phyloP scores from a whole-genome alignment of 306 rosid species.

The Fagus crenata region DNA sequence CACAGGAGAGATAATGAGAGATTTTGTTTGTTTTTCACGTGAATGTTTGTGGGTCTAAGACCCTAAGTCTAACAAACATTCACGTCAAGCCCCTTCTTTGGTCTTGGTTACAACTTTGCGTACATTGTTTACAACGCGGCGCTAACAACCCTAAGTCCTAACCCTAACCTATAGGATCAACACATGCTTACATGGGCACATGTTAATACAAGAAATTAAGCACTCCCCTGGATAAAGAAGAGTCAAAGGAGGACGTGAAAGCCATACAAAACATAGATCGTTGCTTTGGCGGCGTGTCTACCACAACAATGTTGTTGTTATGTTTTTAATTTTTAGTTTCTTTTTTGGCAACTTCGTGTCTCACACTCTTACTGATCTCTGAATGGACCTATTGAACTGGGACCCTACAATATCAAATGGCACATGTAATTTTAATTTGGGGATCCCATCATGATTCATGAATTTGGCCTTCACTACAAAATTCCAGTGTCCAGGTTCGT shows the following conservation, averaged over 20 bases:
- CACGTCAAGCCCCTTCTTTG: constrained; percentile 23
- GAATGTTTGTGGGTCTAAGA: constrained; percentile 39
- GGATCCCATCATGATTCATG: too few relatives aligned
- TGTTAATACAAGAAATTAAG: not conserved
- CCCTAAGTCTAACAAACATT: constrained; percentile 32
- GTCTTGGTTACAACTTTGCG: not conserved
- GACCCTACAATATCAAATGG: too few relatives aligned
- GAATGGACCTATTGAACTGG: too few relatives aligned
- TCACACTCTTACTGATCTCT: not conserved
- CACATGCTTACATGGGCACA: not conserved
- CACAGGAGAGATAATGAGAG: not conserved
- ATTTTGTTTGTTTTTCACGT: constrained; percentile 42
- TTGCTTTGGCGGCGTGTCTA: constrained; percentile 7
- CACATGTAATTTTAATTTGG: too few relatives aligned
- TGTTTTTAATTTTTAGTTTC: not conserved
- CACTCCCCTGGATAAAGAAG: not conserved
- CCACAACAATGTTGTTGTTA: not conserved
- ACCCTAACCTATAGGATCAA: not conserved
- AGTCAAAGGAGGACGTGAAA: constrained; percentile 33
- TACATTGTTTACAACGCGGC: not conserved
- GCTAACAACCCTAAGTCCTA: not conserved
- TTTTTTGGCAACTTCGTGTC: not conserved
- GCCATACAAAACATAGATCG: constrained; percentile 15
- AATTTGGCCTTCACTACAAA: too few relatives aligned
- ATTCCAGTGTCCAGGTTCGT: too few relatives aligned